These are phyloP conservation scores for Rhodosporidiobolus odoratus DNA, from an alignment of 768 basidiomycete species.

Conservation along the genomic window DNA sequence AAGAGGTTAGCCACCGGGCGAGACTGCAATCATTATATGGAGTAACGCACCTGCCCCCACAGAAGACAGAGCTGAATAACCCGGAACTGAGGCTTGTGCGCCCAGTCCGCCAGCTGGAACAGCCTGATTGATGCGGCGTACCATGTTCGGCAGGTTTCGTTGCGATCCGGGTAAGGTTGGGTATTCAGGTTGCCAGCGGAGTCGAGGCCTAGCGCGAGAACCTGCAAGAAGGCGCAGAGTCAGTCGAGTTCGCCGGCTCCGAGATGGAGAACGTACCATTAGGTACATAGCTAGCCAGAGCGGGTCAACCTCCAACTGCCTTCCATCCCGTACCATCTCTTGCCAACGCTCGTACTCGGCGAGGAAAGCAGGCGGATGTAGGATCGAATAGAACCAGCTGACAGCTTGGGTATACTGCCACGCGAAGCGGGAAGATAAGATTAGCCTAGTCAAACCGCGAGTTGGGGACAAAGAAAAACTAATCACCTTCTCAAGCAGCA, in stretches of 20 bases:
- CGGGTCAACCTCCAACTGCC: conserved; percentile 10
- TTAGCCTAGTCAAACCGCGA: too few relatives aligned
- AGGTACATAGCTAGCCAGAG: conserved; percentile 17
- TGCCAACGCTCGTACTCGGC: conserved; percentile 14
- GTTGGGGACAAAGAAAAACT: too few relatives aligned
- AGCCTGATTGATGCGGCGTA: conserved; percentile 12
- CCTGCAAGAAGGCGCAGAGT: background rate
- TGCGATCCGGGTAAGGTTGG: background rate
- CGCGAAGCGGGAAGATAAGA: too few relatives aligned
- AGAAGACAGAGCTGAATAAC: background rate
- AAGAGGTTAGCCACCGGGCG: background rate
- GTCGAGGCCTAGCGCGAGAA: conserved; percentile 21
- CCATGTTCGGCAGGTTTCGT: background rate
- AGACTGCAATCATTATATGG: background rate
- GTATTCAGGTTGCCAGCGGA: background rate
- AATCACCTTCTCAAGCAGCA: background rate
- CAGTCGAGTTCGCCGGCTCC: background rate
- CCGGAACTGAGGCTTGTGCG: conserved; percentile 10
- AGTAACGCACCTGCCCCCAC: background rate
- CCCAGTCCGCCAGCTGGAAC: conserved; percentile 21
- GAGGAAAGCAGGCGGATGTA: conserved; percentile 10
- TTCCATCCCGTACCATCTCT: conserved; percentile 1
- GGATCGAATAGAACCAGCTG: conserved; percentile 13
- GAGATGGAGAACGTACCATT: background rate
- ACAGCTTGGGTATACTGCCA: conserved; percentile 12